Evolutionary conservation across 495 filamentous ascomycete genomes (phyloP), one percentile per base, ranked within the genome.

Genomic region (Penicillium angulare): DNA sequence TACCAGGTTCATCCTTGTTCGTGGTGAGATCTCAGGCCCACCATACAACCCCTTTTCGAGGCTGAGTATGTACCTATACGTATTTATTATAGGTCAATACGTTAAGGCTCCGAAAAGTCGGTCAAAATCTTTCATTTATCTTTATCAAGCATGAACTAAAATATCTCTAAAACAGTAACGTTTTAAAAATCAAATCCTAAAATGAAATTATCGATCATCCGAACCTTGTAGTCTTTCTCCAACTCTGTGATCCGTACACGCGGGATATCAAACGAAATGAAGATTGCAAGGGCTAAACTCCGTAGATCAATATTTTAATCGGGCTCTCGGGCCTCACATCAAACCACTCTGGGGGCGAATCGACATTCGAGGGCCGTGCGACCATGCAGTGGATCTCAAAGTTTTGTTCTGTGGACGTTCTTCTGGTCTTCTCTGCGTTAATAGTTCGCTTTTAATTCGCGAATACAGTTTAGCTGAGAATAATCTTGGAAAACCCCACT

Each of bases 301-400:
- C 33, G 57, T 42, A 53, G 57, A 64, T 64, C 57, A 27, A 46
- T 51, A 61, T 60, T 50, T 57, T 22, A 56, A n/a, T n/a, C 43
- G 50, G 32, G 23, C 41, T 48, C 46, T 47, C 48, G 54, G 51
- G 51, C 60, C 60, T 57, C 36, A 26, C 45, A 18, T 47, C 32
- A 51, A 49, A 10, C 47, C 50, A 15, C 21, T 13, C 35, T 47
- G 36, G 47, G 47, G 27, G 27, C 8, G 27, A 31, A 9, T 31
- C 27, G 27, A 31, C 13, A 12, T 12, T 31, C 27, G 8, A 12
- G 27, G 27, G 27, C 27, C 27, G 27, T 12, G 27, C 13, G n/a
- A n/a, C n/a, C n/a, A n/a, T n/a, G n/a, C n/a, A n/a, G 27, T 27
- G 34, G 47, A 41, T 16, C 34, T 38, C 16, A 20, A 16, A 38